phyloP scores from a whole-genome alignment of 257 asterid species.

The Catharanthus roseus region DNA sequence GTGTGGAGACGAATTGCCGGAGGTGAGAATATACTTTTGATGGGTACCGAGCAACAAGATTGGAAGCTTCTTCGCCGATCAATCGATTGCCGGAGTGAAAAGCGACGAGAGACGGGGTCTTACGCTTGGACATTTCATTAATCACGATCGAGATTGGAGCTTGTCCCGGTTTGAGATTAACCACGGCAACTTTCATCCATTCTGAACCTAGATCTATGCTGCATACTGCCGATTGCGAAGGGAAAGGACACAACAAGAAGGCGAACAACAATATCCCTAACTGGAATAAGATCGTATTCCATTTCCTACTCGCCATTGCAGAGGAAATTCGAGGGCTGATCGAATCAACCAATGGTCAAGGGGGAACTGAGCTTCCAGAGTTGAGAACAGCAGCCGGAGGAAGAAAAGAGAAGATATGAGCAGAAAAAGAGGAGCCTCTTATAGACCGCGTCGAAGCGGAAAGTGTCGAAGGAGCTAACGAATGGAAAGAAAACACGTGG shows the following conservation, averaged over 20 bases:
- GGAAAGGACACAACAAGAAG: slow-evolving; percentile 26
- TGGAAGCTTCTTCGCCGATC: slow-evolving; percentile 83
- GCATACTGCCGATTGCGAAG: slow-evolving; percentile 75
- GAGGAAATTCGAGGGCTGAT: neutral
- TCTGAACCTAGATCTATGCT: slow-evolving; percentile 99
- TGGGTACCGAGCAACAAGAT: slow-evolving; percentile 86
- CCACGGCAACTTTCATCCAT: slow-evolving; percentile 90
- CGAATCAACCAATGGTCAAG: neutral
- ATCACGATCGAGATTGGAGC: slow-evolving; percentile 89
- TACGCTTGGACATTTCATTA: slow-evolving; percentile 96
- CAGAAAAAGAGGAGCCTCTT: too few relatives aligned
- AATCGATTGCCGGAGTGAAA: slow-evolving; percentile 66
- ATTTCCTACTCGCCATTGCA: slow-evolving; percentile 35
- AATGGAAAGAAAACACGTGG: slow-evolving; percentile 35
- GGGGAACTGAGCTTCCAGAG: neutral
- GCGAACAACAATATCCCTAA: slow-evolving; percentile 38
- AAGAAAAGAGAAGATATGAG: slow-evolving; percentile 22
- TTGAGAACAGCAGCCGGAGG: slow-evolving; percentile 15
- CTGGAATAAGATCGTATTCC: slow-evolving; percentile 25
- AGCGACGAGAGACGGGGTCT: slow-evolving; percentile 78
- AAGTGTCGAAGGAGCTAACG: slow-evolving; percentile 11
- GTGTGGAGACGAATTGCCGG: slow-evolving; percentile 58
- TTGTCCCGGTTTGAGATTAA: slow-evolving; percentile 88
- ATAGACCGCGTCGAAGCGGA: slow-evolving; percentile 36
- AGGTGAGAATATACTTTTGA: slow-evolving; percentile 69